Conservation (phyloP, 2,329 filamentous ascomycete species). For the Drechslerella dactyloides region DNA sequence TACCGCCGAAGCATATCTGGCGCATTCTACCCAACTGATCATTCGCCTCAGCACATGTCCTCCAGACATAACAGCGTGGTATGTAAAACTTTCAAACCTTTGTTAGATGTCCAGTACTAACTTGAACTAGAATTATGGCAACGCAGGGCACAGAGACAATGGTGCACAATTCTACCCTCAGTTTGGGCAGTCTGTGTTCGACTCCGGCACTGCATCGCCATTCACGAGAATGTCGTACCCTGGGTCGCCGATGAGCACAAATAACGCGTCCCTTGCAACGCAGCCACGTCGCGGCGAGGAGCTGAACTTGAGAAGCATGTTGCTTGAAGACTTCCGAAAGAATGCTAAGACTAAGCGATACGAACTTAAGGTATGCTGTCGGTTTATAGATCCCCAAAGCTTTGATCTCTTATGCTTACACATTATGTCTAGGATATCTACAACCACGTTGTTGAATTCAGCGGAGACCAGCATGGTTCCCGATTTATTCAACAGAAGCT, state of each 20-base stretch:
- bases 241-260: slow-evolving; percentile 56
- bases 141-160: slow-evolving; percentile 51
- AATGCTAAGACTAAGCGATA: slow-evolving; percentile 77
- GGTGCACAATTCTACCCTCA: slow-evolving; percentile 34
- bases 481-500: slow-evolving; percentile 94
- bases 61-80: slow-evolving; percentile 47
- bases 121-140: slow-evolving; percentile 55
- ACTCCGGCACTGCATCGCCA: slow-evolving; percentile 54
- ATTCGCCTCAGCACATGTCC: slow-evolving; percentile 32
- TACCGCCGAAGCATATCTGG: slow-evolving; percentile 48
- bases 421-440: slow-evolving; percentile 73
- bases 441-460: slow-evolving; percentile 87
- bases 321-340: slow-evolving; percentile 80
- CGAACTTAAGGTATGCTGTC: slow-evolving; percentile 71
- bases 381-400: slow-evolving; percentile 19
- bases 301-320: slow-evolving; percentile 69
- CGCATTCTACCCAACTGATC: slow-evolving; percentile 34
- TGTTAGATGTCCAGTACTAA: slow-evolving; percentile 11
- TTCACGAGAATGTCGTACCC: slow-evolving; percentile 55
- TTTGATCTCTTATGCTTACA: slow-evolving; percentile 33
- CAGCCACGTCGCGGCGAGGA: slow-evolving; percentile 65
- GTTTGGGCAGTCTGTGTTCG: slow-evolving; percentile 39
- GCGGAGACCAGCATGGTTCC: slow-evolving; percentile 92
- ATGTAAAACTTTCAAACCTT: slow-evolving; percentile 9
- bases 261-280: slow-evolving; percentile 57